These are phyloP conservation scores for Eragrostis curvula DNA, from an alignment of 176 grass and related monocot species.

Conservation along the genomic window DNA sequence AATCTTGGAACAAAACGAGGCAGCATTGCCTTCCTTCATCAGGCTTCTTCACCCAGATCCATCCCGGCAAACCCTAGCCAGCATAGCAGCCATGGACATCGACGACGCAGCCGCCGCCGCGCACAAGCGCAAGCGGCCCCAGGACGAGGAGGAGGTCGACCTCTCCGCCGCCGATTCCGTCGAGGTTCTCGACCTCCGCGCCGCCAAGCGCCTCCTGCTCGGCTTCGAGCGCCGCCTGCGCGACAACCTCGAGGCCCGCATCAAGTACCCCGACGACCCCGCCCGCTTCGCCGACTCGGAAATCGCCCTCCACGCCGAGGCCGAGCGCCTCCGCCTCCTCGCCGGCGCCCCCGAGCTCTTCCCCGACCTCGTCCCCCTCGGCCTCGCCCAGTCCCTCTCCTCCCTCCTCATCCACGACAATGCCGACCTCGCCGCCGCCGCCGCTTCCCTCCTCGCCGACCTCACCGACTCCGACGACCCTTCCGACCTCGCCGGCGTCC, in stretches of 20 bases:
- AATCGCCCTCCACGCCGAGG: constrained; percentile 82
- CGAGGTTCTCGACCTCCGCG: constrained; percentile 84
- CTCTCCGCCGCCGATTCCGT: constrained; percentile 59
- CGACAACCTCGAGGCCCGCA: constrained; percentile 93
- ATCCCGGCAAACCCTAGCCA: background rate
- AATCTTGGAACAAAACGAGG: too few species aligned
- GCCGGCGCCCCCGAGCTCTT: constrained; percentile 88
- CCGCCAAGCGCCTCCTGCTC: constrained; percentile 78
- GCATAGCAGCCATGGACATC: background rate
- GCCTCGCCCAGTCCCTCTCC: constrained; percentile 73
- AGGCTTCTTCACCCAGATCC: too few species aligned
- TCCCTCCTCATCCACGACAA: constrained; percentile 88
- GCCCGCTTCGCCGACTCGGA: constrained; percentile 85
- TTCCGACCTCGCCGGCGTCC: constrained; percentile 57
- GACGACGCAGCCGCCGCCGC: constrained; percentile 7
- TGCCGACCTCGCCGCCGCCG: constrained; percentile 76
- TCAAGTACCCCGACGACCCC: constrained; percentile 90
- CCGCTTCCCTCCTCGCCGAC: constrained; percentile 82
- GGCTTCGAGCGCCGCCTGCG: constrained; percentile 87
- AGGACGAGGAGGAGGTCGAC: constrained; percentile 44
- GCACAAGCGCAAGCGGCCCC: constrained; percentile 66
- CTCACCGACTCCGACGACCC: constrained; percentile 86
- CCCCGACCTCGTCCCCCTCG: constrained; percentile 73
- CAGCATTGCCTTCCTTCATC: too few species aligned
- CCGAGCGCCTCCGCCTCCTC: constrained; percentile 78